Evolutionary conservation across 495 filamentous ascomycete species (phyloP), one percentile per base, ranked within the genome.

Genomic region (Achaetomiella virescens): DNA sequence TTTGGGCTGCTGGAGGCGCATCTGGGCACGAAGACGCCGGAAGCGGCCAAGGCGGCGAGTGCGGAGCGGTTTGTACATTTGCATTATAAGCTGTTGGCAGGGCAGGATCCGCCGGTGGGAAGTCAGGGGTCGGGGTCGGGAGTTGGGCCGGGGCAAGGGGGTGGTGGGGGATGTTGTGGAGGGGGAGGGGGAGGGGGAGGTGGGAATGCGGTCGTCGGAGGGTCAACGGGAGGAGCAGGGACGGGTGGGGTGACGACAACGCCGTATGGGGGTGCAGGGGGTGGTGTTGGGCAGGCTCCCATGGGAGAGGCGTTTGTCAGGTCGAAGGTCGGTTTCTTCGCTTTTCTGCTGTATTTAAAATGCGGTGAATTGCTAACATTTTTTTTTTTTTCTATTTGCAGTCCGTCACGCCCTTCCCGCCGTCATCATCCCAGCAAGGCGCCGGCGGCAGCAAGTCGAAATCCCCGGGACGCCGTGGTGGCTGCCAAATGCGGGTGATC

Each of bases 1-100:
- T 51, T 70, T 29, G 70, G 72, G 6, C 58, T 76, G n/a, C 58
- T 76, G 11, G 70, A 75, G 58, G 66, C 72, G 0, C 70, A 74
- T 40, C 55, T 75, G 1, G 66, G 70, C 1, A 61, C 57, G 41
- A 72, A 73, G 61, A 69, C 72, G 3, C 47, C 66, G 10, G 70
- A 73, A 61, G 64, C 61, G 7, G 74, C 74, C 7, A 73, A 72
- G 50, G 66, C 69, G 3, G 59, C 63, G 7, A 70, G 66, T 20
- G 74, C 72, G 2, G 66, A 72, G 41, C 52, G 67, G 27, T 76
- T 74, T 36, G 52, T 76, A 6, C 67, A 60, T 14, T 36, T 75
- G 17, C 69, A 76, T 49, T 70, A 71, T 24, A 73, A 71, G 48
- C 61, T 78, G 29, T 52, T 75, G 12, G 68, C 75, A 1, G 72